These are phyloP conservation scores for Brassica rapa DNA, from an alignment of 345 rosid genomes.

Conservation along the genomic window DNA sequence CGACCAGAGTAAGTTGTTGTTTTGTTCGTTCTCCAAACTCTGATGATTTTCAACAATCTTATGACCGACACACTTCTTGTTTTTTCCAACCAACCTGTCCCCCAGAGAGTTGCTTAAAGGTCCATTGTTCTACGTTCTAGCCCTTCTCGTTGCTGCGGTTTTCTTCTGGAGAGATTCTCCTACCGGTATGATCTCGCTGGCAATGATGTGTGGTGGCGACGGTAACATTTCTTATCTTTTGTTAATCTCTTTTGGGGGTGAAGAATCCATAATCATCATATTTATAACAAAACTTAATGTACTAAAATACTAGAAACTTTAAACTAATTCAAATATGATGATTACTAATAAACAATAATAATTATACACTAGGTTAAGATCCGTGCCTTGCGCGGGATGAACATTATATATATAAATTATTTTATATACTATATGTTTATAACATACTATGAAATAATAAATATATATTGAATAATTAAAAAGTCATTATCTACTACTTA, in stretches of 20 bases:
- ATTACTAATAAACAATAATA: too few species aligned
- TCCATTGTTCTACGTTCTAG: constrained; percentile 72
- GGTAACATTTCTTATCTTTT: constrained; percentile 42
- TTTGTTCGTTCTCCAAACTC: not conserved
- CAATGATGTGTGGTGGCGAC: constrained; percentile 97
- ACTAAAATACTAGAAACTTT: not conserved
- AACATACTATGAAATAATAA: too few species aligned
- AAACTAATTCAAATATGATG: not conserved
- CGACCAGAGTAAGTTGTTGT: constrained; percentile 57
- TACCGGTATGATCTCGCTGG: constrained; percentile 65
- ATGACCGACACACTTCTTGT: not conserved
- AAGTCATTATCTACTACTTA: too few species aligned
- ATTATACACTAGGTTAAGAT: too few species aligned
- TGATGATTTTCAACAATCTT: not conserved
- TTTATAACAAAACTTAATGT: not conserved
- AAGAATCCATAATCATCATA: not conserved
- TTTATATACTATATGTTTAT: too few species aligned
- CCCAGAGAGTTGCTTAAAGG: constrained; percentile 86
- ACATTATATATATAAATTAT: too few species aligned
- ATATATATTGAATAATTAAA: too few species aligned
- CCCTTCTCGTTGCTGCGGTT: constrained; percentile 6
- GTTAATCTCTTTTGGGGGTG: not conserved
- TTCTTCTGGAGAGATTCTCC: constrained; percentile 93
- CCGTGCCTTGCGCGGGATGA: too few species aligned
- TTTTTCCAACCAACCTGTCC: not conserved